Evolutionary conservation across 2,329 filamentous ascomycete genomes (phyloP).

Genomic region (Endoconidiophora laricicola): DNA sequence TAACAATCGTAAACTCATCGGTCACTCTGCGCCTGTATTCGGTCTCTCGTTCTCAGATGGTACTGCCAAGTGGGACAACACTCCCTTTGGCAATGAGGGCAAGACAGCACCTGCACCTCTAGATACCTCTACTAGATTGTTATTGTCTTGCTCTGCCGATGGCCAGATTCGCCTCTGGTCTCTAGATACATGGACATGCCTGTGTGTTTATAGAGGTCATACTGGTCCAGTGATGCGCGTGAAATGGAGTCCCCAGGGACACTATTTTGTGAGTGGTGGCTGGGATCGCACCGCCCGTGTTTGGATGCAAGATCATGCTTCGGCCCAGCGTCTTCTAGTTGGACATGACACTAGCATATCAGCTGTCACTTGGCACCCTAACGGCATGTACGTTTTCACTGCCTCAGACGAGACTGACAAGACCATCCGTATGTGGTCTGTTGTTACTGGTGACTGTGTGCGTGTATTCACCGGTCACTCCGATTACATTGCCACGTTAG

Average conservation of each 20-base stretch:
- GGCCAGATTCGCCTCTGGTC: conserved; percentile 86
- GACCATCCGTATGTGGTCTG: conserved; percentile 92
- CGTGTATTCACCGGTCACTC: conserved; percentile 85
- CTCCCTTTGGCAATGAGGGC: conserved; percentile 34
- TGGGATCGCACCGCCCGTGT: conserved; percentile 82
- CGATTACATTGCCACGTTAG: conserved; percentile 68
- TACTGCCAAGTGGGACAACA: conserved; percentile 37
- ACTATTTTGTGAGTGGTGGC: conserved; percentile 81
- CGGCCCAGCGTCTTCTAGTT: conserved; percentile 71
- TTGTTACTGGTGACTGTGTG: conserved; percentile 73
- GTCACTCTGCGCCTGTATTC: conserved; percentile 81
- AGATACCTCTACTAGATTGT: conserved; percentile 49
- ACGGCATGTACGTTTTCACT: conserved; percentile 85
- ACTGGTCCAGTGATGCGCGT: conserved; percentile 79
- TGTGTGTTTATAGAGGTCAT: conserved; percentile 88
- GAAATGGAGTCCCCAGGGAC: conserved; percentile 79
- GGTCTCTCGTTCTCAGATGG: conserved; percentile 69
- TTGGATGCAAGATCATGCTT: conserved; percentile 87
- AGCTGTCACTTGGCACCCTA: conserved; percentile 82
- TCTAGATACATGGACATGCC: conserved; percentile 75
- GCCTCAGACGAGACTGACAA: conserved; percentile 73
- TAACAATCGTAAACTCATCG: conserved; percentile 58
- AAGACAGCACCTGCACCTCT: conserved; percentile 23
- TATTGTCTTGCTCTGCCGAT: conserved; percentile 78
- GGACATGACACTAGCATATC: conserved; percentile 93